Conservation (phyloP, 768 basidiomycete genomes). For the Udeniomyces megalosporus region DNA sequence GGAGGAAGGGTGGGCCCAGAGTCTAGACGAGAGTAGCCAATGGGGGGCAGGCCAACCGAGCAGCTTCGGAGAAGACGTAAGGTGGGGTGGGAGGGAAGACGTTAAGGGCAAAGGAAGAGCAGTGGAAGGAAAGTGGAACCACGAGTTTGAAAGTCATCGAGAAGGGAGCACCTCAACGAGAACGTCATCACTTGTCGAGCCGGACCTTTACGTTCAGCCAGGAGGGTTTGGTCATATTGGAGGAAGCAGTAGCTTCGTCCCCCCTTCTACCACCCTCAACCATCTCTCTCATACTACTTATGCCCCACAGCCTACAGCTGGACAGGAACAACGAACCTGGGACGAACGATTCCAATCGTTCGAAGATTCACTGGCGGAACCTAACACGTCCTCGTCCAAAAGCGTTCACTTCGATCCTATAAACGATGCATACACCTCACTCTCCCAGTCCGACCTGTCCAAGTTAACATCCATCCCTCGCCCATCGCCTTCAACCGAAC, state of each 20-base stretch:
- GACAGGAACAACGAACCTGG: neutral
- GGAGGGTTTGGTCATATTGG: no score
- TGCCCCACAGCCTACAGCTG: neutral
- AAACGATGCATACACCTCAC: no score
- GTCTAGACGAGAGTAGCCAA: neutral
- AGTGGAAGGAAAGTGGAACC: no score
- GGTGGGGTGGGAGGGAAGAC: slow-evolving; percentile 28
- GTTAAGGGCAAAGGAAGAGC: slow-evolving; percentile 57
- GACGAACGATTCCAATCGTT: neutral
- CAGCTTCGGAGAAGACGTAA: slow-evolving; percentile 20
- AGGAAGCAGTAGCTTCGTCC: no score
- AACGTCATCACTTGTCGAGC: no score
- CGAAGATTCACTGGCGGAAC: neutral
- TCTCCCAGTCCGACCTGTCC: no score
- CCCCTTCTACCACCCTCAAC: neutral
- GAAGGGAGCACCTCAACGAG: neutral
- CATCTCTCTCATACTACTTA: neutral
- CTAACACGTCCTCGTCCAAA: no score
- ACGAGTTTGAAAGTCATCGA: neutral
- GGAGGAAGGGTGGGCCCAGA: slow-evolving; percentile 11
- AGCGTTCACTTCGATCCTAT: no score
- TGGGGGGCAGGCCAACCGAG: neutral
- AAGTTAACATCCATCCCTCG: neutral
- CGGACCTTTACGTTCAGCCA: no score
- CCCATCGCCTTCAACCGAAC: neutral